A percentile compares a stretch with the other conserved stretches of the same genome.
These are phyloP conservation scores for Pseudogymnoascus sp. DNA, from an alignment of 2,329 filamentous ascomycete species.

Conservation along the genomic window DNA sequence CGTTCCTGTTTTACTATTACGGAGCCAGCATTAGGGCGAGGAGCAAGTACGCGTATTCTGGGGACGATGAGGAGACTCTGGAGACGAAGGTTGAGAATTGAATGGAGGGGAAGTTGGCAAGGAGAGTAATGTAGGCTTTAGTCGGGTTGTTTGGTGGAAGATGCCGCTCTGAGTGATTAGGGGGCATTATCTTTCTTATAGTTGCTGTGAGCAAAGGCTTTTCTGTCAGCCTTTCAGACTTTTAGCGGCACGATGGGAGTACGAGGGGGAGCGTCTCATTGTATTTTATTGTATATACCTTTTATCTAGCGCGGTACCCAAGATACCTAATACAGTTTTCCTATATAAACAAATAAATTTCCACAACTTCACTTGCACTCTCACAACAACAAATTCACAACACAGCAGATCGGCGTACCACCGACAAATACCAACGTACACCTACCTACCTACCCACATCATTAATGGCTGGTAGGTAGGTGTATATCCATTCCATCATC, in stretches of 20 bases:
- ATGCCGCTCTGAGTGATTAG: background rate
- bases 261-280: background rate
- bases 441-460: background rate
- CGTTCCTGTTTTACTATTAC: slow-evolving; percentile 72
- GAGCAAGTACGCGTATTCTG: slow-evolving; percentile 66
- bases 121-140: background rate
- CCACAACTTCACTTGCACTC: background rate
- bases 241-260: background rate
- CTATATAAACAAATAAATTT: slow-evolving; percentile 1
- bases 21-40: slow-evolving; percentile 60
- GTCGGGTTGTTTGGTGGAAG: background rate
- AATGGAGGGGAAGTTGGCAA: background rate
- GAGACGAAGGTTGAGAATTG: slow-evolving; percentile 1
- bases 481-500: background rate
- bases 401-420: background rate
- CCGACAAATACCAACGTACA: background rate
- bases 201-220: background rate
- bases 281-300: slow-evolving; percentile 5
- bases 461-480: background rate
- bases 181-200: background rate
- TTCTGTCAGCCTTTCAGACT: background rate
- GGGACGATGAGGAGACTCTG: slow-evolving; percentile 39
- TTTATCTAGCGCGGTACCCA: slow-evolving; percentile 1
- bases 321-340: slow-evolving; percentile 5
- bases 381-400: background rate